phyloP scores from a whole-genome alignment of 805 yeast genomes.

The Komagataella pastoris region DNA sequence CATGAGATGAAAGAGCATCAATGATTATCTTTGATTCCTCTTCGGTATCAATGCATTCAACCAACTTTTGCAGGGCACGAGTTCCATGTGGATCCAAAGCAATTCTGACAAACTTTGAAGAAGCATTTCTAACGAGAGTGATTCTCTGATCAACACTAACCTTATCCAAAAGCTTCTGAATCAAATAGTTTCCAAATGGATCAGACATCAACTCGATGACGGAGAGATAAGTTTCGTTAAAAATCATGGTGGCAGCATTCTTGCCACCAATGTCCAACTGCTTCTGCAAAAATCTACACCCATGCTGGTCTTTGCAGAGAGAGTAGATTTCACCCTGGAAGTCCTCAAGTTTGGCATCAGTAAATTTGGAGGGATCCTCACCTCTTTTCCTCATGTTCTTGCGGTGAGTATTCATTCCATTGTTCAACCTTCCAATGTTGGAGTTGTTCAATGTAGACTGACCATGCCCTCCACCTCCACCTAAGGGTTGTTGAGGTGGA shows the following conservation, averaged over 20 bases:
- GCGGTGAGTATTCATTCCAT: not conserved
- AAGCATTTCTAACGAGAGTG: slow-evolving; percentile 53
- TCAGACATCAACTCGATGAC: slow-evolving; percentile 85
- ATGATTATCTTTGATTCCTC: slow-evolving; percentile 58
- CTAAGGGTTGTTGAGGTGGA: not conserved
- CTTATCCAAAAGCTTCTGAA: slow-evolving; percentile 80
- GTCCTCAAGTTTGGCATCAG: slow-evolving; percentile 54
- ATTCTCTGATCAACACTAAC: slow-evolving; percentile 60
- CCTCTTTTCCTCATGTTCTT: slow-evolving; percentile 22
- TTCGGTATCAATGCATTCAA: slow-evolving; percentile 63
- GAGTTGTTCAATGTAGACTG: not conserved
- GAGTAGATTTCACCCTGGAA: slow-evolving; percentile 63
- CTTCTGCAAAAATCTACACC: slow-evolving; percentile 84
- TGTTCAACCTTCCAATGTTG: not conserved
- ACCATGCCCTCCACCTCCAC: not conserved
- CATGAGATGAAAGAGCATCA: slow-evolving; percentile 33
- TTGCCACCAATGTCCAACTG: slow-evolving; percentile 57
- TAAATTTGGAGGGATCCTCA: slow-evolving; percentile 61
- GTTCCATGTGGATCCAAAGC: slow-evolving; percentile 95
- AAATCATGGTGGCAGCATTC: slow-evolving; percentile 62
- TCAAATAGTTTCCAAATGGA: slow-evolving; percentile 93
- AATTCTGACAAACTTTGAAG: slow-evolving; percentile 61
- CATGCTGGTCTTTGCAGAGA: slow-evolving; percentile 91
- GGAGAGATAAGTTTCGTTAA: slow-evolving; percentile 65
- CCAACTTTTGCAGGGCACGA: slow-evolving; percentile 83